phyloP scores from a whole-genome alignment of 345 rosid species.

The Euphorbia peplus region DNA sequence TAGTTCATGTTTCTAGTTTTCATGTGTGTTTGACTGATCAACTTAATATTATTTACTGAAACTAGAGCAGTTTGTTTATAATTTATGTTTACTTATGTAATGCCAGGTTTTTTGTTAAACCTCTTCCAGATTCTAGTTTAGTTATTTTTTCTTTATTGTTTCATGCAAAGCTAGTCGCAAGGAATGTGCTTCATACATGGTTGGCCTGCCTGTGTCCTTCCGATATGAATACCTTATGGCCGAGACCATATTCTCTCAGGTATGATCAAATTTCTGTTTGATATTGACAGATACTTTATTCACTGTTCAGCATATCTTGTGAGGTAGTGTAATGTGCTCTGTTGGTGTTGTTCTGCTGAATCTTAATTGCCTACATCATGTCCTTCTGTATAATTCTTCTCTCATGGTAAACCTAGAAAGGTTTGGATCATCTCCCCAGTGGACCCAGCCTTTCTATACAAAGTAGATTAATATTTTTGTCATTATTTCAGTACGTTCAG shows the following conservation, averaged over 20 bases:
- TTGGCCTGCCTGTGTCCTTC: conserved; percentile 88
- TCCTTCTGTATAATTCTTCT: not conserved
- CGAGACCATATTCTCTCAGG: conserved; percentile 98
- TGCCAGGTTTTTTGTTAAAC: not conserved
- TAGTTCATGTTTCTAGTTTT: not conserved
- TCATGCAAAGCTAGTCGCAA: conserved; percentile 96
- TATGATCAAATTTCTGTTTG: conserved; percentile 26
- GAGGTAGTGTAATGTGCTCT: not conserved
- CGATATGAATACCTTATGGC: conserved; percentile 98
- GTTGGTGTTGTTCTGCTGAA: not conserved
- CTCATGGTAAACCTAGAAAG: not conserved
- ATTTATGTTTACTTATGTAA: not conserved
- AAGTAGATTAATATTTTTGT: too few relatives aligned
- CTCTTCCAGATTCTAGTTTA: conserved; percentile 19
- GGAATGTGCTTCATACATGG: conserved; percentile 98
- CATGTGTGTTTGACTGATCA: not conserved
- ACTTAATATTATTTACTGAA: not conserved
- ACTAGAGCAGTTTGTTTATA: not conserved
- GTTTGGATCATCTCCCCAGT: too few relatives aligned
- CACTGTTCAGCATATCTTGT: not conserved
- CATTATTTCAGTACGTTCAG: too few relatives aligned
- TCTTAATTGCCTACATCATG: not conserved
- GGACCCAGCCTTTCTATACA: too few relatives aligned
- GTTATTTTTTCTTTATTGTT: conserved; percentile 46
- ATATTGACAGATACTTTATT: not conserved